Evolutionary conservation across 2,329 filamentous ascomycete genomes (phyloP), one percentile per base, ranked within the genome.

Genomic region (Arthrocladium fulminans): DNA sequence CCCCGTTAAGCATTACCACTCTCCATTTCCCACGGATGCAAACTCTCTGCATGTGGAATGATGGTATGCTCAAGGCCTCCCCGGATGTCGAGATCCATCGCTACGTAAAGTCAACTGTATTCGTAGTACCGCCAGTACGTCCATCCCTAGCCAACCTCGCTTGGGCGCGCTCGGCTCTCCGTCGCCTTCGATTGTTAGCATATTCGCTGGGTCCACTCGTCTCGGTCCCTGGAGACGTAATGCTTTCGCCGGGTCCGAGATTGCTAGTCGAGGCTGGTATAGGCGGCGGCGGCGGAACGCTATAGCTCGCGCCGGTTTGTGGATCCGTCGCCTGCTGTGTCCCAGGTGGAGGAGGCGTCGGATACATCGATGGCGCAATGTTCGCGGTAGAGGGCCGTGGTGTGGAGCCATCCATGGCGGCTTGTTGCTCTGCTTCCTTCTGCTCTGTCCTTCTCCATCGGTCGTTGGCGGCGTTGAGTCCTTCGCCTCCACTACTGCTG

Each of bases 161-260:
- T 30, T 70, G 64, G 34, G 70, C 70, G 56, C 75, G 62, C 59
- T 79, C 75, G 13, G 75, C 75, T 46, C 75, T 66, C 58, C 75
- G 65, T 50, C 75, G 63, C 48, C 72, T 62, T 41, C 75, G 67
- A 56, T 77, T 77, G 51, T 69, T 74, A 1, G 73, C 75, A 56
- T 76, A 77, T 49, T 74, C 66, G 13, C 57, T 57, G n/a, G 56
- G 53, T 27, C 68, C 64, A 54, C 70, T 70, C 17, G 68, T 66
- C 49, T 73, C 72, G 1, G 71, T 74, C 8, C 71, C 73, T 3
- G 69, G 70, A 48, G 61, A 69, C 35, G 69, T 70, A 24, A 52
- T 63, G 44, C 70, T 60, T 50, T 69, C 70, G 13, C 65, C 63
- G 6, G 65, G 48, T 25, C 64, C 66, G 42, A 67, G 62, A 15